These are phyloP conservation scores for Blastobotrys illinoisensis DNA, from an alignment of 1,139 yeast genomes.

Conservation along the genomic window DNA sequence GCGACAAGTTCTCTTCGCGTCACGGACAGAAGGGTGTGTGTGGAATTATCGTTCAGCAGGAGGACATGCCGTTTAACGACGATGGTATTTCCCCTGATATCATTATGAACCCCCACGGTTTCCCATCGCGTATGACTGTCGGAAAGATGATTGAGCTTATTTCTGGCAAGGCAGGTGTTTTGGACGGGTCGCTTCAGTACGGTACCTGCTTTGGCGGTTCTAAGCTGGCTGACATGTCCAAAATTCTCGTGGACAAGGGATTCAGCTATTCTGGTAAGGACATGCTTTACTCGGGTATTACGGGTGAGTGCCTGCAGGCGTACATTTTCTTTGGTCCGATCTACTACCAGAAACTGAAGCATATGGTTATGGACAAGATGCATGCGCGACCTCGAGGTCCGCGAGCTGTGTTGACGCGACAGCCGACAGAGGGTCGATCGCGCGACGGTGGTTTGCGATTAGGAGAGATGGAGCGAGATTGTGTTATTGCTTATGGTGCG, in stretches of 20 bases:
- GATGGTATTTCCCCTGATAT: conserved; percentile 89
- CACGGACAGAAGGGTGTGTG: conserved; percentile 99
- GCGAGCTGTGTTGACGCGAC: conserved; percentile 94
- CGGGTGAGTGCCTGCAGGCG: conserved; percentile 96
- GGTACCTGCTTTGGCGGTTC: conserved; percentile 99
- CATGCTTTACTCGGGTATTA: conserved; percentile 95
- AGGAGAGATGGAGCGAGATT: conserved; percentile 99
- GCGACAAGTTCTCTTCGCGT: conserved; percentile 94
- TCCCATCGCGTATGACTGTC: conserved; percentile 99
- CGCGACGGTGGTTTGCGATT: conserved; percentile 98
- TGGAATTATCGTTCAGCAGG: conserved; percentile 94
- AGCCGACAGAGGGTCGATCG: conserved; percentile 98
- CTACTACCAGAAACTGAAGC: conserved; percentile 95
- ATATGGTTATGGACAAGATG: conserved; percentile 98
- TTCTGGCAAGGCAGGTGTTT: conserved; percentile 95
- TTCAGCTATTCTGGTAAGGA: conserved; percentile 95
- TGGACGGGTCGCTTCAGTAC: conserved; percentile 85
- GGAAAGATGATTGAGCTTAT: conserved; percentile 97
- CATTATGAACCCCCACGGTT: conserved; percentile 98
- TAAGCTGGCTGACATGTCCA: conserved; percentile 91
- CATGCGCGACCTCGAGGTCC: conserved; percentile 99
- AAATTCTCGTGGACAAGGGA: conserved; percentile 84
- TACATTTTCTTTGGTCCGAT: conserved; percentile 98
- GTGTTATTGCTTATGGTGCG: conserved; percentile 99
- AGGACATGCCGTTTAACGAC: conserved; percentile 92